phyloP scores from a whole-genome alignment of 2,329 filamentous ascomycete genomes.

The Teratosphaeria pseudoeucalypti region DNA sequence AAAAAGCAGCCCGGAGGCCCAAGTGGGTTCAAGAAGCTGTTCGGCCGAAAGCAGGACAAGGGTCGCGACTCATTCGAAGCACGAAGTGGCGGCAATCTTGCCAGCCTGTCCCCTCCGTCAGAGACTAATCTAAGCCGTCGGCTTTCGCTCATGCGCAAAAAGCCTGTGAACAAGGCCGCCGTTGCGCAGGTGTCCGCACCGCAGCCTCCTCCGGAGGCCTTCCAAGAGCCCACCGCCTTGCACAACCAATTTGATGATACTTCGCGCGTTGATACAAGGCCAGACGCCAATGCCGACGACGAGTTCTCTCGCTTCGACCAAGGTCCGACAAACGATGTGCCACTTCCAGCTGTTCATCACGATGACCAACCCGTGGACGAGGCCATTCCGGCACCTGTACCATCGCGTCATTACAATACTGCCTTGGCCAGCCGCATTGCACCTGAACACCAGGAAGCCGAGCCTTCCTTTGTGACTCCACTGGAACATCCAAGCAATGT shows the following conservation, averaged over 20 bases:
- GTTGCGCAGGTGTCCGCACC: background rate
- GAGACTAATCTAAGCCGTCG: constrained; percentile 27
- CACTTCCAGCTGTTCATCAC: constrained; percentile 60
- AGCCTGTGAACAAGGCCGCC: constrained; percentile 8
- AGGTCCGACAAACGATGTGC: constrained; percentile 76
- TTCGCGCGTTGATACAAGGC: constrained; percentile 51
- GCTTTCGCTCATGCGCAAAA: constrained; percentile 34
- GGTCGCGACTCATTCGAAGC: constrained; percentile 37
- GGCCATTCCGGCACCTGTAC: constrained; percentile 4
- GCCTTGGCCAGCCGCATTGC: constrained; percentile 6
- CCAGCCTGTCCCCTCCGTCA: constrained; percentile 20
- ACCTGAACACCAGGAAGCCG: constrained; percentile 2
- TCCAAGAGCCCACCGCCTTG: constrained; percentile 9
- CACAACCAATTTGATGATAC: constrained; percentile 23
- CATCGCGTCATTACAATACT: constrained; percentile 12
- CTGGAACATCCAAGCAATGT: constrained; percentile 7
- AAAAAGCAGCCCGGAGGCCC: constrained; percentile 35
- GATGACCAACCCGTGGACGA: constrained; percentile 14
- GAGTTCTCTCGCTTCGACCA: constrained; percentile 71
- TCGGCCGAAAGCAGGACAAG: constrained; percentile 51
- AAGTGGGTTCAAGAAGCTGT: constrained; percentile 51
- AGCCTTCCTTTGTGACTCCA: constrained; percentile 9
- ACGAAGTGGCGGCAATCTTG: constrained; percentile 28
- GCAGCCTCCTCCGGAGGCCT: constrained; percentile 3
- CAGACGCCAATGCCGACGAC: constrained; percentile 48